Percentiles rank a stretch among this genome's conserved stretches.
These are phyloP conservation scores for Schizonepeta tenuifolia DNA, from an alignment of 257 asterid species.

Conservation along the genomic window DNA sequence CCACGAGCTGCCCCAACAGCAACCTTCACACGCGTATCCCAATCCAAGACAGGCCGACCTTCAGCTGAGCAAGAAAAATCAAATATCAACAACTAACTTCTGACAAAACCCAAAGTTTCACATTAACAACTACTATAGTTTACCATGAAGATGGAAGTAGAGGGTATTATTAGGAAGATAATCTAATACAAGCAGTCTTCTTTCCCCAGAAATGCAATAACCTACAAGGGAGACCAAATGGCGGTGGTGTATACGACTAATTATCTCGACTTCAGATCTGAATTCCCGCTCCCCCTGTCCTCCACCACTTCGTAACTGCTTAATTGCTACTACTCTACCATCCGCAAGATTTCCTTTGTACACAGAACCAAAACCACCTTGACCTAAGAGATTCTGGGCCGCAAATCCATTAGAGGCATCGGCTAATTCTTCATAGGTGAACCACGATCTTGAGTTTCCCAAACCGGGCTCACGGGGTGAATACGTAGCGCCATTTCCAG, in stretches of 20 bases:
- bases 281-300: conserved; percentile 96
- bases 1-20: conserved; percentile 99
- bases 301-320: conserved; percentile 77
- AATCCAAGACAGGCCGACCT: conserved; percentile 73
- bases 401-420: conserved; percentile 81
- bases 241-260: conserved; percentile 93
- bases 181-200: conserved; percentile 86
- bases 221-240: conserved; percentile 98
- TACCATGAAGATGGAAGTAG: conserved; percentile 98
- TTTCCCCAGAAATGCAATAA: conserved; percentile 81
- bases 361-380: conserved; percentile 94
- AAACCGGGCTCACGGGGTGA: conserved; percentile 60
- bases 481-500: conserved; percentile 41
- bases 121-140: conserved; percentile 9
- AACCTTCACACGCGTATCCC: conserved; percentile 80
- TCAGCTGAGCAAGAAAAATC: conserved; percentile 50
- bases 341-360: conserved; percentile 78
- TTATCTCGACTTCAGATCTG: conserved; percentile 94
- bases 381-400: conserved; percentile 72
- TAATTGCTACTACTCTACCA: conserved; percentile 90
- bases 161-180: conserved; percentile 84
- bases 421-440: conserved; percentile 69
- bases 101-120: conserved; percentile 21
- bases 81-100: conserved; percentile 20
- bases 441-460: conserved; percentile 73